Evolutionary conservation across 352 stramenopile species (phyloP), one percentile per base, ranked within the genome.

Genomic region (Pythium pyrilobum): DNA sequence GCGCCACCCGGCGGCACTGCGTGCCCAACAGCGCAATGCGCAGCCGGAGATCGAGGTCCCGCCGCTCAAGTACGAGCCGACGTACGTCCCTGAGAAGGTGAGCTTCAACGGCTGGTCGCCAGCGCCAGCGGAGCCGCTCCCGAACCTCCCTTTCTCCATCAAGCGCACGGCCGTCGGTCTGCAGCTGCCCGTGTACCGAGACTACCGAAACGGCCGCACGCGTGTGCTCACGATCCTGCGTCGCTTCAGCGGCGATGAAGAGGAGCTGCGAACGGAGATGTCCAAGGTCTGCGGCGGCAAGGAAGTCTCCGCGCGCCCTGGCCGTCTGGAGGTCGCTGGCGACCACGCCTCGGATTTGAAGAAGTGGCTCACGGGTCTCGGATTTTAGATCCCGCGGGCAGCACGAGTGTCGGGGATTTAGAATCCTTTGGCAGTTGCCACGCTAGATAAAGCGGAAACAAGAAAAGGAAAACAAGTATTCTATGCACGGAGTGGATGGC

Each of bases 61-160:
- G n/a, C 62, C 81, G 45, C 77, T 94, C 56, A 90, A 88, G 71
- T 94, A 79, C 67, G 68, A 87, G 53, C 81, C 83, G 15, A 89
- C 81, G 36, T 94, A 92, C 40, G 69, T 83, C 51, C 83, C 83
- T 1, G 72, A 81, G 62, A 84, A 79, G 41, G 83, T 94, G 66
- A 92, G 81, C 72, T 94, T 94, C 68, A 94, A 94, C 59, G 83
- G 83, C 61, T 94, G 83, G 83, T 89, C 81, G 27, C 76, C 83
- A 20, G 81, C 83, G 34, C 78, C 81, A 4, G 79, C 84, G 61
- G 55, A 67, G 49, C 79, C 81, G 40, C 59, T 92, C 46, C 64
- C 77, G 1, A 67, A 67, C 36, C 39, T 94, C 28, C 83, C 82
- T 27, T 92, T 92, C 66, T 56, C 71, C 32, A 77, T 95, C 23